Percentiles rank a stretch among this genome's conserved stretches.
These are phyloP conservation scores for Vararia minispora DNA, from an alignment of 768 basidiomycete species.

Conservation along the genomic window DNA sequence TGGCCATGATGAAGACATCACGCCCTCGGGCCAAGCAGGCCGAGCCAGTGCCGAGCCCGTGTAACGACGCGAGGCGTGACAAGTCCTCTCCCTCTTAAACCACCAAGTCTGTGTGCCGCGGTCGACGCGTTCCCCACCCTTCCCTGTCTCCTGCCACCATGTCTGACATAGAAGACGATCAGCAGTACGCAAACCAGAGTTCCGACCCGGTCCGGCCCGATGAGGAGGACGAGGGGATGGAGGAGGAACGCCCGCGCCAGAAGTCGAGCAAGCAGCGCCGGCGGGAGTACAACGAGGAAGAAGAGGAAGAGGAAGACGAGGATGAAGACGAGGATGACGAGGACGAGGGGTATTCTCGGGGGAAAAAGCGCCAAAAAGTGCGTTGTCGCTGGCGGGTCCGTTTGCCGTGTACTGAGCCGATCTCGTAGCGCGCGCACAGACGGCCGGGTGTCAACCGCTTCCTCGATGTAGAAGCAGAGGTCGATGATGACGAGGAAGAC, in stretches of 20 bases:
- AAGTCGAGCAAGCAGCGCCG: conserved; percentile 30
- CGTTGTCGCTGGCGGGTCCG: conserved; percentile 7
- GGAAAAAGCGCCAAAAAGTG: conserved; percentile 56
- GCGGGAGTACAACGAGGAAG: conserved; percentile 27
- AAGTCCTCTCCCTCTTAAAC: background rate
- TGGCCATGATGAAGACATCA: too few species aligned
- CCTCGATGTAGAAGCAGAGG: conserved; percentile 93
- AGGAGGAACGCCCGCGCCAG: conserved; percentile 18
- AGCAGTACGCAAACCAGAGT: conserved; percentile 18
- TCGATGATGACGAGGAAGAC: conserved; percentile 95
- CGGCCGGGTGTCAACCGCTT: conserved; percentile 62
- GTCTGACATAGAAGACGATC: conserved; percentile 33
- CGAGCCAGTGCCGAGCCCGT: too few species aligned
- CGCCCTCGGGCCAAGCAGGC: too few species aligned
- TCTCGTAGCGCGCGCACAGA: conserved; percentile 50
- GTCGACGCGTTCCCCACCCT: conserved; percentile 1
- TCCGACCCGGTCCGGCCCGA: conserved; percentile 18
- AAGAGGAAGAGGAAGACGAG: conserved; percentile 29
- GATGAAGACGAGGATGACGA: conserved; percentile 28
- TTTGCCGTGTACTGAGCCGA: conserved; percentile 5
- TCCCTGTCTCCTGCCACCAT: conserved; percentile 26
- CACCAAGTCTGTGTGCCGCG: too few species aligned
- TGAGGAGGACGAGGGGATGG: conserved; percentile 21
- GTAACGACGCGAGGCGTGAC: background rate
- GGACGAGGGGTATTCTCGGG: conserved; percentile 31